Base-by-base conservation (phyloP, 2,329 filamentous ascomycete species). In the Knufia fluminis region DNA sequence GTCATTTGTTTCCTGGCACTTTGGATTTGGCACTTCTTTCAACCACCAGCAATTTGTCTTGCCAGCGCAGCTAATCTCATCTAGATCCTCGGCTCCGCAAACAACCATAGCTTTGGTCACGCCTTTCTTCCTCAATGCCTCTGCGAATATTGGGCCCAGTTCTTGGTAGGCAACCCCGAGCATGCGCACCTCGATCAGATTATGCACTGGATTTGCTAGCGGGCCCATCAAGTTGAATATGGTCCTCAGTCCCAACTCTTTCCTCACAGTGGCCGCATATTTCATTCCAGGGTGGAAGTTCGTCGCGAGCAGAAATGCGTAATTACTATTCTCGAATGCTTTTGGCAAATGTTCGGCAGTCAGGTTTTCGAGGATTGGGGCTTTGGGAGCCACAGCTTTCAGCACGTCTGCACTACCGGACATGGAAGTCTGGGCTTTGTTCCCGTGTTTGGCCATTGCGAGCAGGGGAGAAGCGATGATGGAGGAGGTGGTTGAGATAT, bases 201-300 rank as follows among this genome's bases (percentile, higher is more conserved):
- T 80, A 61, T 96, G 86, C 16, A 94, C 78, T 0, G 92, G 92
- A 67, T 97, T 97, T 40, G 89, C 85, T 23, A 98, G 74, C 0
- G 92, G 92, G 0, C 92, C 92, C 44, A 98, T 78, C 14, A 98
- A 79, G 69, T 98, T 98, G 80, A 98, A 98, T 58, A 98, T 91
- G 1, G 92, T 98, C 60, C 92, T 82, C 76, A 92, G 91, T 51
- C 91, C 91, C 19, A 98, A 79, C 64, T 94, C 85, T 62, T 81
- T 86, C 54, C 92, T 84, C 56, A 96, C 83, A 1, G 84, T 80
- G 3, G 89, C 88, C 33, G 92, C 89, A 66, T 90, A 83, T 64
- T 81, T 83, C 84, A 97, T 96, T 42, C 89, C 91, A 0, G 89
- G 88, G 70, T 98, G 92, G 75, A 96, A 98, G 58, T 92, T 86